Percentiles rank a stretch among this genome's conserved stretches.
phyloP scores from a whole-genome alignment of 768 basidiomycete species.

The Boletus fagicola region DNA sequence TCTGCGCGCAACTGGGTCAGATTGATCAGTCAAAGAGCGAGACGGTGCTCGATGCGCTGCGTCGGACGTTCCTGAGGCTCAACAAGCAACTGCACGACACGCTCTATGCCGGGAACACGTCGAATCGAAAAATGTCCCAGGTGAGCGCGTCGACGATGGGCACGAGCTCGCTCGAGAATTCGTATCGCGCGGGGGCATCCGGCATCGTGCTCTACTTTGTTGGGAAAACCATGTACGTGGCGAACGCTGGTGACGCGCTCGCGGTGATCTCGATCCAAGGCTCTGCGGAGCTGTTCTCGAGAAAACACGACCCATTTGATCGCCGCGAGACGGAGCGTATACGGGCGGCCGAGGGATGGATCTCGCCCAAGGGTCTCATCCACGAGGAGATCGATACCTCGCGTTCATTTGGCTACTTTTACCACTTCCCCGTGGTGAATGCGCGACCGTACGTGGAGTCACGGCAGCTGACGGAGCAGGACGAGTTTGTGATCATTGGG shows the following conservation, averaged over 20 bases:
- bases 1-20: constrained; percentile 56
- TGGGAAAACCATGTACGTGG: constrained; percentile 79
- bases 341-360: constrained; percentile 88
- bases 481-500: constrained; percentile 96
- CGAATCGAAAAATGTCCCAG: constrained; percentile 70
- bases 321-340: constrained; percentile 83
- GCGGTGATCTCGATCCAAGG: constrained; percentile 84
- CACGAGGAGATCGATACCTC: constrained; percentile 91
- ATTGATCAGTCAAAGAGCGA: constrained; percentile 42
- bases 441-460: constrained; percentile 76
- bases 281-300: constrained; percentile 68
- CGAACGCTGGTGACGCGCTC: constrained; percentile 85
- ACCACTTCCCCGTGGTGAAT: constrained; percentile 86
- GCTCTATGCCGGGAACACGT: constrained; percentile 43
- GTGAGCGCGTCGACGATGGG: constrained; percentile 47
- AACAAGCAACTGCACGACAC: constrained; percentile 79
- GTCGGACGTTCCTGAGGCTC: constrained; percentile 83
- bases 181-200: constrained; percentile 73
- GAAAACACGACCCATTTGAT: constrained; percentile 88
- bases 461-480: constrained; percentile 71
- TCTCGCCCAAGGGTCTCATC: constrained; percentile 85
- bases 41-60: constrained; percentile 69
- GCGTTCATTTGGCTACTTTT: constrained; percentile 92
- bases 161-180: constrained; percentile 39
- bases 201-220: constrained; percentile 85